Evolutionary conservation across 2,329 filamentous ascomycete genomes (phyloP).

Genomic region (Scytalidium lignicola): DNA sequence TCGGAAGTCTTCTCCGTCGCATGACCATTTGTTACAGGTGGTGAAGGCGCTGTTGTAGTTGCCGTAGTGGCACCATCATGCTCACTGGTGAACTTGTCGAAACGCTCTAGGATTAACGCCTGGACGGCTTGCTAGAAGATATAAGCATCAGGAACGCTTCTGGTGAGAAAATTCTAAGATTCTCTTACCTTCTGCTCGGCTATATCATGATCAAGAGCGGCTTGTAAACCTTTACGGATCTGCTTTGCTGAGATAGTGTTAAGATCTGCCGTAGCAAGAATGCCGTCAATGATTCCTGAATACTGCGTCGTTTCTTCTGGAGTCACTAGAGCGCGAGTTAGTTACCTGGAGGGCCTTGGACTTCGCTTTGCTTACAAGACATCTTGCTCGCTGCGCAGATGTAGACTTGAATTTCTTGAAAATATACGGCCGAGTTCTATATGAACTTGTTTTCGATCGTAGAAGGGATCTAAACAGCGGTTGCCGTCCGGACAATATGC

Average conservation of each 20-base stretch:
- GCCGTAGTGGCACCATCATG: neutral
- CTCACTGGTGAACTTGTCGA: slow-evolving; percentile 37
- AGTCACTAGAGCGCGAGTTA: neutral
- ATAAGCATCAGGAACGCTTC: slow-evolving; percentile 5
- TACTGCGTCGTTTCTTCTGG: slow-evolving; percentile 26
- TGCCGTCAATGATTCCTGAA: slow-evolving; percentile 33
- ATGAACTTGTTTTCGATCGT: too few species aligned
- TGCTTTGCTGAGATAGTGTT: slow-evolving; percentile 33
- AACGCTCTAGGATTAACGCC: slow-evolving; percentile 49
- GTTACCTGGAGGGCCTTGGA: neutral
- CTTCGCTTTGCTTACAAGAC: neutral
- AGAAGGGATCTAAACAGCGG: too few species aligned
- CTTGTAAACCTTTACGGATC: slow-evolving; percentile 29
- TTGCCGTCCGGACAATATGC: too few species aligned
- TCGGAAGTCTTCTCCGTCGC: neutral
- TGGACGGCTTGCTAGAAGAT: slow-evolving; percentile 42
- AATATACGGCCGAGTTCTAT: too few species aligned
- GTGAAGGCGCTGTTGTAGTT: slow-evolving; percentile 16
- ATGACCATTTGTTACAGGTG: slow-evolving; percentile 4
- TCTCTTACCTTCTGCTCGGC: slow-evolving; percentile 30
- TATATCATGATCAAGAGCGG: slow-evolving; percentile 28
- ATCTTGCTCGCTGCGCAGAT: neutral
- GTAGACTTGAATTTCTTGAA: neutral
- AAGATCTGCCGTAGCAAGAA: slow-evolving; percentile 30
- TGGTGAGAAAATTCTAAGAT: neutral